Conservation (phyloP, 108 stramenopile species). For the Fragilaria radians region DNA sequence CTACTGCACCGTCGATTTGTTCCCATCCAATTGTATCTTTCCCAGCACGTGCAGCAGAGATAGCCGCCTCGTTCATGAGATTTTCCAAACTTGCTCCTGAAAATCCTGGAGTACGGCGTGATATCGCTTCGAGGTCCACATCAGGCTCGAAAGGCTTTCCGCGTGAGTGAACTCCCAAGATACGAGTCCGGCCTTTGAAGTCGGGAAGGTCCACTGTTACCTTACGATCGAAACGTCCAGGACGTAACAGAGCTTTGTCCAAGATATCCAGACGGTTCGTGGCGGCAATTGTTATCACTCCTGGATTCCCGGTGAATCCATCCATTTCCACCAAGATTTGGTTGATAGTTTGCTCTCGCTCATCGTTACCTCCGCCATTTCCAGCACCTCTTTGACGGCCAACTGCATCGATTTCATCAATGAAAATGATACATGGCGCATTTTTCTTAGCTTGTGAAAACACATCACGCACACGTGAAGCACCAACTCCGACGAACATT, state of each 20-base stretch:
- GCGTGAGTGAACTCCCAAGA: slow-evolving; percentile 91
- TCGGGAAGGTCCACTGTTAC: slow-evolving; percentile 98
- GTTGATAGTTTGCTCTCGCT: slow-evolving; percentile 98
- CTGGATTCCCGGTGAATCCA: slow-evolving; percentile 78
- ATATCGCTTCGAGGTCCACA: slow-evolving; percentile 94
- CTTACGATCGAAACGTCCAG: slow-evolving; percentile 96
- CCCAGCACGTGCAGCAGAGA: slow-evolving; percentile 70
- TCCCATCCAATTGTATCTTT: slow-evolving; percentile 87
- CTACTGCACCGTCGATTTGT: slow-evolving; percentile 94
- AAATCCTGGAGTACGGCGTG: slow-evolving; percentile 96
- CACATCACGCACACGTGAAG: slow-evolving; percentile 94
- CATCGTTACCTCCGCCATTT: slow-evolving; percentile 89
- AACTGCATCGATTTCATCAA: slow-evolving; percentile 98
- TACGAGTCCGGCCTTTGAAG: slow-evolving; percentile 90
- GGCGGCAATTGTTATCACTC: slow-evolving; percentile 87
- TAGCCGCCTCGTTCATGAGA: slow-evolving; percentile 97
- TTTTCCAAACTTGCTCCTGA: slow-evolving; percentile 95
- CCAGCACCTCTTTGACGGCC: slow-evolving; percentile 92
- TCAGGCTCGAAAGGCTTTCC: slow-evolving; percentile 89
- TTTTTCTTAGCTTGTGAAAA: slow-evolving; percentile 91
- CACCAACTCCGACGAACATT: slow-evolving; percentile 99
- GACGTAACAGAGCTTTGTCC: slow-evolving; percentile 96
- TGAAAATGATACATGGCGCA: slow-evolving; percentile 97
- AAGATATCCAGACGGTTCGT: slow-evolving; percentile 95
- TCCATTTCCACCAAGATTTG: slow-evolving; percentile 95